Base-by-base conservation (phyloP, 768 basidiomycete species). In the Boletus rufocinnamomeus region DNA sequence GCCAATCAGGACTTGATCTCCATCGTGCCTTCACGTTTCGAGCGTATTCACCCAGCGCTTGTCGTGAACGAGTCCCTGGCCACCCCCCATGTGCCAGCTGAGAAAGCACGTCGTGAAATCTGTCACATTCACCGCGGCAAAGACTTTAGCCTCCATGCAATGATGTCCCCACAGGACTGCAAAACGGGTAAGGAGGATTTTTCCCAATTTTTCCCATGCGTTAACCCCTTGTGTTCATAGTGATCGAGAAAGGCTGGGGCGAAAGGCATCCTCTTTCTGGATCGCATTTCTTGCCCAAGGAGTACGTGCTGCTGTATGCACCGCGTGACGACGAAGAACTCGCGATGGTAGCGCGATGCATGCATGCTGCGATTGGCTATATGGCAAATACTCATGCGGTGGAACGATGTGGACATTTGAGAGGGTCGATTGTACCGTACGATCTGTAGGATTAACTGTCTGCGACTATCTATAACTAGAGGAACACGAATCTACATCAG, bases 231-330 rank as follows among this genome's bases (percentile, higher is more conserved):
- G 32, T 21, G n/a, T 19, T 37, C 7, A n/a, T 23, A 53, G 52
- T 60, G 41, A 60, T 60, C 46, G 34, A 53, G 34, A 43, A 60
- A n/a, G 56, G 50, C 9, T 52, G 40, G 50, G 59, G 50, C 7
- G 59, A 50, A 46, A 52, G 58, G 10, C 47, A 53, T 40, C 51
- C 47, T 25, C 38, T 48, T 23, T 25, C 56, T 17, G 35, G 56
- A 19, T 46, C 44, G 14, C 27, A 19, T 7, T 49, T 49, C 41
- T 23, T 61, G 25, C 58, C 52, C 30, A 54, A 46, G 25, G 52
- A 43, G 30, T 51, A 34, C 14, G 0, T 50, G 32, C 21, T 61
- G 19, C 27, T 62, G 14, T 61, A 56, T 49, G 40, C 59, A 17
- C 45, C 54, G 2, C 50, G 49, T 27, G 54, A 56, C n/a, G 45